A percentile compares a stretch with the other conserved stretches of the same genome.
These are phyloP conservation scores for Letharia lupina DNA, from an alignment of 495 filamentous ascomycete species.

Conservation along the genomic window DNA sequence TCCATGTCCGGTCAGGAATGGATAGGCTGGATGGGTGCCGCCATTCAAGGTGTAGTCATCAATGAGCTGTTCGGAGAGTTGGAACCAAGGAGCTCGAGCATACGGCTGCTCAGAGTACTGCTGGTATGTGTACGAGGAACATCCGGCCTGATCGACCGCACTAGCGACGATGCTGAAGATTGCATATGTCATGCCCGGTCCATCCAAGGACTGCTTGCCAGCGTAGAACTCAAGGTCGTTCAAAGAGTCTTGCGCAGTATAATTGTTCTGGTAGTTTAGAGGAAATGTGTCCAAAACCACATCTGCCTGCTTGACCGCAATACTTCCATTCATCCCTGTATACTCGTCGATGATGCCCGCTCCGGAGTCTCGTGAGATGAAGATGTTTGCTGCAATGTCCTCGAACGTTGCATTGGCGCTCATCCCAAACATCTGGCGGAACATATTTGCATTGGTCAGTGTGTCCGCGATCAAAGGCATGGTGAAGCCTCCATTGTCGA, in stretches of 20 bases:
- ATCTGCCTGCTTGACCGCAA: conserved; percentile 58
- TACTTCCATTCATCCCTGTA: conserved; percentile 53
- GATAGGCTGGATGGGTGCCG: conserved; percentile 56
- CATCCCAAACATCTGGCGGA: conserved; percentile 50
- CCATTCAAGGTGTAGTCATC: conserved; percentile 59
- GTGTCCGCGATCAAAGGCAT: conserved; percentile 57
- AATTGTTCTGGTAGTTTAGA: conserved; percentile 46
- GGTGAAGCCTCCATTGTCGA: conserved; percentile 65
- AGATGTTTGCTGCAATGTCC: conserved; percentile 45
- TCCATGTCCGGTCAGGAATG: conserved; percentile 60
- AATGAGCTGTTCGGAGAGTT: conserved; percentile 58
- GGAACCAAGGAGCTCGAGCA: conserved; percentile 43
- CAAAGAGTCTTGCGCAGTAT: conserved; percentile 43
- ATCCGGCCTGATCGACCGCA: conserved; percentile 50
- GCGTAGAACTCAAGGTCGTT: conserved; percentile 57
- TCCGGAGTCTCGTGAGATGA: conserved; percentile 40
- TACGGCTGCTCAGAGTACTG: conserved; percentile 53
- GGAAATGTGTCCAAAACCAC: conserved; percentile 54
- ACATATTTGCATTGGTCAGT: conserved; percentile 45
- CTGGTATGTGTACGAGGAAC: conserved; percentile 55
- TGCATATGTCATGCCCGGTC: conserved; percentile 60
- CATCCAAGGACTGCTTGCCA: conserved; percentile 52
- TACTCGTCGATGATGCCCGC: conserved; percentile 68
- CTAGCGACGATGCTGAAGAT: conserved; percentile 56
- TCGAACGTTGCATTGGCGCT: conserved; percentile 42